These are phyloP conservation scores for Umbelopsis sp. DNA, from an alignment of 192 early-diverging fungal species.

Conservation along the genomic window DNA sequence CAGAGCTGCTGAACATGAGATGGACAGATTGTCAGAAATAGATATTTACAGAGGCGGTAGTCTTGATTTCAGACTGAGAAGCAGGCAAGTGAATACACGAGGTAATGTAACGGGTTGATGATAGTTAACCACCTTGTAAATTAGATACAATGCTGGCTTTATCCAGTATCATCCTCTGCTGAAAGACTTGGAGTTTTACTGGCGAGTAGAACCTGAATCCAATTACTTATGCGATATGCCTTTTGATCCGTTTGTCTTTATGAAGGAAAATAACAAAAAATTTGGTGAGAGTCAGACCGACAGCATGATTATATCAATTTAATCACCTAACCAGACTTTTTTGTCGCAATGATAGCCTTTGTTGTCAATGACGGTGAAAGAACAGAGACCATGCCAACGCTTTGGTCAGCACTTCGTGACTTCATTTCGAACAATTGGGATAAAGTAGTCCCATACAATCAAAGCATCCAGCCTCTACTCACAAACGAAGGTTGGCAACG, in stretches of 20 bases:
- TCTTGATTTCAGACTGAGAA: slow-evolving; percentile 51
- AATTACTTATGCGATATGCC: slow-evolving; percentile 76
- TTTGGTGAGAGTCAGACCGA: slow-evolving; percentile 52
- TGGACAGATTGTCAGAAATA: slow-evolving; percentile 50
- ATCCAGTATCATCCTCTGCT: slow-evolving; percentile 75
- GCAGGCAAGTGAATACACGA: background rate
- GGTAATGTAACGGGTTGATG: too few relatives aligned
- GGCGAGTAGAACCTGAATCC: slow-evolving; percentile 80
- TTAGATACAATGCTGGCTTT: slow-evolving; percentile 67
- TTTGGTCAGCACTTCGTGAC: slow-evolving; percentile 64
- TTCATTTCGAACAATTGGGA: slow-evolving; percentile 55
- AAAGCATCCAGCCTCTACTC: slow-evolving; percentile 54
- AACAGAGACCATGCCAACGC: slow-evolving; percentile 60
- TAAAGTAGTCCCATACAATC: slow-evolving; percentile 35
- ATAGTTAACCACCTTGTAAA: background rate
- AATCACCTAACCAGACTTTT: background rate
- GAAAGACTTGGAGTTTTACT: slow-evolving; percentile 74
- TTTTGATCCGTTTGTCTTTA: slow-evolving; percentile 77
- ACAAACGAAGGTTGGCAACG: slow-evolving; percentile 47
- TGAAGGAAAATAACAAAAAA: slow-evolving; percentile 68
- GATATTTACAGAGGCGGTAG: slow-evolving; percentile 58
- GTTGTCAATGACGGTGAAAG: slow-evolving; percentile 67
- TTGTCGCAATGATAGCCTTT: slow-evolving; percentile 21
- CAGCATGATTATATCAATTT: background rate
- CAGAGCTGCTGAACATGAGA: slow-evolving; percentile 47